Evolutionary conservation across 2,329 filamentous ascomycete species (phyloP).

Genomic region (Sporothrix protearum): DNA sequence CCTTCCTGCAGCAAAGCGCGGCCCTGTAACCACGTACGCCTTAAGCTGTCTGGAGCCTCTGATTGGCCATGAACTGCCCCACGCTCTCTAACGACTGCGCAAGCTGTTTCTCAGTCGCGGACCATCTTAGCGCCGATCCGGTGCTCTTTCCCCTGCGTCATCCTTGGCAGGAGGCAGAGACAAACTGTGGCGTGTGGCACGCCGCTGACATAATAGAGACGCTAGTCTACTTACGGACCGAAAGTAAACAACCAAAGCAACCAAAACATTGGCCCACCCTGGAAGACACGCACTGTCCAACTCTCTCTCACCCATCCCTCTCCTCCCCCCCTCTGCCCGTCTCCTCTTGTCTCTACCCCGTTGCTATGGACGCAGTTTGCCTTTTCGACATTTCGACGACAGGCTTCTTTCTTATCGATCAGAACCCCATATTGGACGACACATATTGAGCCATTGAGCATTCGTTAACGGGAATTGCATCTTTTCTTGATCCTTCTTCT

Average conservation of each 20-base stretch:
- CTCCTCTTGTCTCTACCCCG: neutral
- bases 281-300: constrained; percentile 11
- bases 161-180: neutral
- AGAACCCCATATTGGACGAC: neutral
- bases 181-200: constrained; percentile 1
- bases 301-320: neutral
- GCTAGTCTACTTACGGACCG: neutral
- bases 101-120: constrained; percentile 16
- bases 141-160: constrained; percentile 11
- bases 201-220: constrained; percentile 5
- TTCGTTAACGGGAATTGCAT: neutral
- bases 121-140: constrained; percentile 24
- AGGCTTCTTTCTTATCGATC: constrained; percentile 13
- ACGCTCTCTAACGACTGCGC: constrained; percentile 2
- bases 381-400: constrained; percentile 7
- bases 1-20: constrained; percentile 9
- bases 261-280: constrained; percentile 21
- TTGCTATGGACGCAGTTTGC: constrained; percentile 9
- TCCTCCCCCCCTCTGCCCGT: neutral
- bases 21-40: constrained; percentile 28
- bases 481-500: neutral
- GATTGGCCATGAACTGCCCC: constrained; percentile 22
- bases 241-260: constrained; percentile 28
- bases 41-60: constrained; percentile 13
- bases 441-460: neutral